Percentiles rank a stretch among this genome's conserved stretches.
phyloP scores from a whole-genome alignment of 1,139 yeast genomes.

The Spencermartinsiella ligniputridi region DNA sequence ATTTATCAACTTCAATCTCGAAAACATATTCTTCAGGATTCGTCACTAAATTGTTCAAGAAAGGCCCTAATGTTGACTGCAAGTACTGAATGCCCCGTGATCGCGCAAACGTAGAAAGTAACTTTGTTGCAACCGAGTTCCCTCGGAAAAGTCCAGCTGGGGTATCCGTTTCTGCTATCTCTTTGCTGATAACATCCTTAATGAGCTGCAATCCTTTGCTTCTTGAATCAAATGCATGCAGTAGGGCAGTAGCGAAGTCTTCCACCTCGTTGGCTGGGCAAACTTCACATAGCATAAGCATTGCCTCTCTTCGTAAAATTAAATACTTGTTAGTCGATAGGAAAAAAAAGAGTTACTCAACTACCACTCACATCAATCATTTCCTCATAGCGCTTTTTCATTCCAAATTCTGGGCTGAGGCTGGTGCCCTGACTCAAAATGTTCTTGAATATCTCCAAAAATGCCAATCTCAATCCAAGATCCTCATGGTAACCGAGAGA shows the following conservation, averaged over 20 bases:
- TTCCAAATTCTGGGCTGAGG: constrained; percentile 31
- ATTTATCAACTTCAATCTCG: constrained; percentile 44
- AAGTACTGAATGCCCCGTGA: constrained; percentile 61
- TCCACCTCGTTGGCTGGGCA: constrained; percentile 71
- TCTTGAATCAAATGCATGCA: constrained; percentile 55
- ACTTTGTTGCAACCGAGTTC: constrained; percentile 76
- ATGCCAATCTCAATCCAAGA: constrained; percentile 60
- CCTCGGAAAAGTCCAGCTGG: constrained; percentile 73
- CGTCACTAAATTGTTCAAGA: constrained; percentile 47
- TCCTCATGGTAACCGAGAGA: constrained; percentile 77
- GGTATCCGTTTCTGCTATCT: constrained; percentile 55
- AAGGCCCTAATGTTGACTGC: constrained; percentile 49
- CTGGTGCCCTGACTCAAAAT: constrained; percentile 47
- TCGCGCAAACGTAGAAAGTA: constrained; percentile 67
- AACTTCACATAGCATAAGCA: constrained; percentile 29
- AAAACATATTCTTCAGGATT: constrained; percentile 59
- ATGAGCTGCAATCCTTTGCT: constrained; percentile 54
- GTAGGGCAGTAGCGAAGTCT: constrained; percentile 64
- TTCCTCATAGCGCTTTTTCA: constrained; percentile 29
- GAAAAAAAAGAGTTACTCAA: constrained; percentile 10
- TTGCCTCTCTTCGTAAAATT: constrained; percentile 12
- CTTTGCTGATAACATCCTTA: constrained; percentile 54
- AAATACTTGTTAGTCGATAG: constrained; percentile 9
- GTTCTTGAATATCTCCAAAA: constrained; percentile 70
- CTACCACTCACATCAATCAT: constrained; percentile 28